Percentiles rank a stretch among this genome's conserved stretches.
Evolutionary conservation across 2,329 filamentous ascomycete species (phyloP).

Genomic region (Metarhizium humberi): DNA sequence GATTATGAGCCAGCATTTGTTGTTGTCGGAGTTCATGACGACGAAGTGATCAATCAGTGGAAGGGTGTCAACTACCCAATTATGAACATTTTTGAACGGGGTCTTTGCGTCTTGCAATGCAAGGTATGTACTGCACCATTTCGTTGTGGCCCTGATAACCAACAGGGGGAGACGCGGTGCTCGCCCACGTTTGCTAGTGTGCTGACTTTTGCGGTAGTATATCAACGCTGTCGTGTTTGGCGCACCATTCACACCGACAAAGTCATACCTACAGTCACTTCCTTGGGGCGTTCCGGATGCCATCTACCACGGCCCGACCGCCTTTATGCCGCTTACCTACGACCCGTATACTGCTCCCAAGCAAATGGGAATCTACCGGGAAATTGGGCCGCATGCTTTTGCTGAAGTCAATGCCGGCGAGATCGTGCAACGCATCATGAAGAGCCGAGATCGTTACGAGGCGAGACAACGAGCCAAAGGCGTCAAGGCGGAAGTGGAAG

Average conservation of each 20-base stretch:
- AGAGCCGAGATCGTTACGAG: conserved; percentile 79
- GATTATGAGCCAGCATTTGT: conserved; percentile 80
- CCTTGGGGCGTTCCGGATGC: conserved; percentile 67
- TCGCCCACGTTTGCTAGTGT: not conserved
- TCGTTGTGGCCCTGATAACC: not conserved
- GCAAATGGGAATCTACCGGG: conserved; percentile 71
- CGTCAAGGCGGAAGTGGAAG: conserved; percentile 72
- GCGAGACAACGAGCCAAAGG: conserved; percentile 85
- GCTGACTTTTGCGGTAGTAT: conserved; percentile 45
- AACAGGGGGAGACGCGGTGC: not conserved
- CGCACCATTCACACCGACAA: conserved; percentile 79
- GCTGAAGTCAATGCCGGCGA: conserved; percentile 83
- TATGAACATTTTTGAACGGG: conserved; percentile 98
- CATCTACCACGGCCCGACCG: conserved; percentile 94
- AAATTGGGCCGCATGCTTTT: conserved; percentile 71
- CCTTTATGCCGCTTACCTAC: conserved; percentile 74
- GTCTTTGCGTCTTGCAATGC: conserved; percentile 91
- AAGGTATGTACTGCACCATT: conserved; percentile 45
- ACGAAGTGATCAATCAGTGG: conserved; percentile 90
- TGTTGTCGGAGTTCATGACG: conserved; percentile 90
- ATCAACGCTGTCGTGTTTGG: conserved; percentile 82
- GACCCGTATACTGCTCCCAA: conserved; percentile 77
- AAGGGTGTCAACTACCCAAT: conserved; percentile 98
- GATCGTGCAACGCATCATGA: conserved; percentile 85
- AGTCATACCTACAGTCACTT: conserved; percentile 63